Evolutionary conservation across 257 asterid genomes (phyloP).

Genomic region (Capsicum rhomboideum): DNA sequence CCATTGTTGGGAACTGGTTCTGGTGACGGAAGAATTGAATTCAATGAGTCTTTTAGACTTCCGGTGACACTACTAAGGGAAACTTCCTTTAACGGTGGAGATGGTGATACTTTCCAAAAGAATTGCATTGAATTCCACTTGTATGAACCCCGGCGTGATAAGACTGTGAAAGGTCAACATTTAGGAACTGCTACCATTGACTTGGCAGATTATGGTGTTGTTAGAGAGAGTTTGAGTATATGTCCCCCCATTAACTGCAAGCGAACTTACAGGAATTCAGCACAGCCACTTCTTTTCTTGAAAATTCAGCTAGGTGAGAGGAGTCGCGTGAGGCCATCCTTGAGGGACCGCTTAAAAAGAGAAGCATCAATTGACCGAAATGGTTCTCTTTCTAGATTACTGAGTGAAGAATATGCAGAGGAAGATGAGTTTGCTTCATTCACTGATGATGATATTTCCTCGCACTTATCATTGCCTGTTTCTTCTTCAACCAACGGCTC

Average conservation of each 20-base stretch:
- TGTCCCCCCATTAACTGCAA: slow-evolving; percentile 55
- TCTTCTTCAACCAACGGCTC: slow-evolving; percentile 16
- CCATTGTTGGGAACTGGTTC: slow-evolving; percentile 11
- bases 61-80: slow-evolving; percentile 40
- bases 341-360: slow-evolving; percentile 42
- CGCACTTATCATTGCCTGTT: slow-evolving; percentile 45
- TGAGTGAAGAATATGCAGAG: slow-evolving; percentile 20
- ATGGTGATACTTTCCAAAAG: slow-evolving; percentile 34
- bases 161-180: slow-evolving; percentile 48
- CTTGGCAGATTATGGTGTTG: slow-evolving; percentile 67
- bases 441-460: slow-evolving; percentile 67
- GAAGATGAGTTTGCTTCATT: slow-evolving; percentile 39
- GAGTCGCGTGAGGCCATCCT: slow-evolving; percentile 51
- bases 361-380: slow-evolving; percentile 47
- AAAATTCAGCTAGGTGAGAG: slow-evolving; percentile 49
- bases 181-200: slow-evolving; percentile 59
- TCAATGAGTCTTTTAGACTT: slow-evolving; percentile 61
- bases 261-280: slow-evolving; percentile 38
- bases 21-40: slow-evolving; percentile 46
- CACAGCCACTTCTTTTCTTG: slow-evolving; percentile 50
- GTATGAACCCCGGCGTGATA: slow-evolving; percentile 68
- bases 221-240: slow-evolving; percentile 32
- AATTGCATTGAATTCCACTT: slow-evolving; percentile 64
- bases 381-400: slow-evolving; percentile 33
- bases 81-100: slow-evolving; percentile 24